Percentiles rank a stretch among this genome's conserved stretches.
These are phyloP conservation scores for Blastomyces percursus DNA, from an alignment of 2,329 filamentous ascomycete genomes.

Conservation along the genomic window DNA sequence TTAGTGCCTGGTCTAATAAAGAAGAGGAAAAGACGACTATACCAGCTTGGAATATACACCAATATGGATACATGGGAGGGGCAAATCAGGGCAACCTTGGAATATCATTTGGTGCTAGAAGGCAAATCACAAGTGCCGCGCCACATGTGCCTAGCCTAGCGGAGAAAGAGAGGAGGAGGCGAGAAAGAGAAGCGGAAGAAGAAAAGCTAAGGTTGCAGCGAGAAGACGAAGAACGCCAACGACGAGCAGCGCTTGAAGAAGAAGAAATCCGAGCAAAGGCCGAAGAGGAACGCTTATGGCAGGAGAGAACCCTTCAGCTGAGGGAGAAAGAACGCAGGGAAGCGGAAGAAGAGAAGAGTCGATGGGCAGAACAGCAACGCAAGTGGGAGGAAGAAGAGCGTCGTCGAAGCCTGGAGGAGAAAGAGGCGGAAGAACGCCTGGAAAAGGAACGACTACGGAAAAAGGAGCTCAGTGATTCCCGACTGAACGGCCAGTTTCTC, in stretches of 20 bases:
- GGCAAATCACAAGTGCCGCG: conserved; percentile 78
- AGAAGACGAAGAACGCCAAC: conserved; percentile 43
- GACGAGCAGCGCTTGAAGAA: conserved; percentile 39
- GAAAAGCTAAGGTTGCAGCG: conserved; percentile 40
- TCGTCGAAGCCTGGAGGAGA: conserved; percentile 58
- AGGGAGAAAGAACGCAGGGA: conserved; percentile 43
- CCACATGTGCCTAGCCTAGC: conserved; percentile 70
- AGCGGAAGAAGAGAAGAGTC: conserved; percentile 37
- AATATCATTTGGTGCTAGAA: conserved; percentile 78
- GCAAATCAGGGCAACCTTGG: conserved; percentile 93
- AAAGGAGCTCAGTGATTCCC: conserved; percentile 51
- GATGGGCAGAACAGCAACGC: conserved; percentile 45
- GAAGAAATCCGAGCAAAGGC: conserved; percentile 36
- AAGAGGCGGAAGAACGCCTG: conserved; percentile 56
- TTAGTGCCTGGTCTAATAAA: conserved; percentile 86
- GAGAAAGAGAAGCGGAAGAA: conserved; percentile 47
- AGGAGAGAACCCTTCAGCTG: conserved; percentile 34
- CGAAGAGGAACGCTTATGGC: conserved; percentile 39
- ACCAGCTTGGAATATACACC: conserved; percentile 96
- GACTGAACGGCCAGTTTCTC: conserved; percentile 70
- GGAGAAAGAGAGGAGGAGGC: conserved; percentile 65
- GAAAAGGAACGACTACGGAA: conserved; percentile 55
- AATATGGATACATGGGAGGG: conserved; percentile 97
- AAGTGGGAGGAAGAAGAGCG: conserved; percentile 71
- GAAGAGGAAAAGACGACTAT: conserved; percentile 68